These are phyloP conservation scores for Pichia sp. DNA, from an alignment of 1,139 yeast genomes.

Conservation along the genomic window DNA sequence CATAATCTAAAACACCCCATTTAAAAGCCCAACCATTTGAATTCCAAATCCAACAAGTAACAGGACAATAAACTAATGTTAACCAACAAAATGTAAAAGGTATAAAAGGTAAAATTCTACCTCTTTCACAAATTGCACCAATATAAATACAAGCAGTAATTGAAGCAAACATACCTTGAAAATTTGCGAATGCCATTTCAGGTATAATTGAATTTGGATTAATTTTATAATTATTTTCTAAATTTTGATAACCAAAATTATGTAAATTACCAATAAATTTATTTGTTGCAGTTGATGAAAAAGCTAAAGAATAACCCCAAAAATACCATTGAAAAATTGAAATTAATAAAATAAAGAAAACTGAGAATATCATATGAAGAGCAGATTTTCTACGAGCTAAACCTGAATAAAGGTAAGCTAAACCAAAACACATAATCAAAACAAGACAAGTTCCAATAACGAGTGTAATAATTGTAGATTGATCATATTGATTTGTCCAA, in stretches of 20 bases:
- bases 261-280: slow-evolving; percentile 82
- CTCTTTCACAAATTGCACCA: slow-evolving; percentile 95
- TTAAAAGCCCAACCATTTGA: slow-evolving; percentile 85
- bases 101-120: slow-evolving; percentile 79
- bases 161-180: slow-evolving; percentile 87
- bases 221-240: slow-evolving; percentile 24
- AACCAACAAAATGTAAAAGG: slow-evolving; percentile 84
- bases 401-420: slow-evolving; percentile 90
- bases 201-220: slow-evolving; percentile 48
- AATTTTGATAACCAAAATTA: slow-evolving; percentile 70
- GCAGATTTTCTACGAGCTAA: slow-evolving; percentile 90
- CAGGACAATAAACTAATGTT: slow-evolving; percentile 86
- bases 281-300: slow-evolving; percentile 67
- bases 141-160: slow-evolving; percentile 88
- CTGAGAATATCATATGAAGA: slow-evolving; percentile 80
- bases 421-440: slow-evolving; percentile 90
- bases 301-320: slow-evolving; percentile 95
- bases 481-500: slow-evolving; percentile 32
- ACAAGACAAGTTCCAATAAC: slow-evolving; percentile 67
- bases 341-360: slow-evolving; percentile 41
- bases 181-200: slow-evolving; percentile 75
- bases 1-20: slow-evolving; percentile 93
- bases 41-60: slow-evolving; percentile 95
- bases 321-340: slow-evolving; percentile 92
- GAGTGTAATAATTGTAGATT: slow-evolving; percentile 40